Conservation (phyloP, 2,329 filamentous ascomycete species). For the Nakataea oryzae region DNA sequence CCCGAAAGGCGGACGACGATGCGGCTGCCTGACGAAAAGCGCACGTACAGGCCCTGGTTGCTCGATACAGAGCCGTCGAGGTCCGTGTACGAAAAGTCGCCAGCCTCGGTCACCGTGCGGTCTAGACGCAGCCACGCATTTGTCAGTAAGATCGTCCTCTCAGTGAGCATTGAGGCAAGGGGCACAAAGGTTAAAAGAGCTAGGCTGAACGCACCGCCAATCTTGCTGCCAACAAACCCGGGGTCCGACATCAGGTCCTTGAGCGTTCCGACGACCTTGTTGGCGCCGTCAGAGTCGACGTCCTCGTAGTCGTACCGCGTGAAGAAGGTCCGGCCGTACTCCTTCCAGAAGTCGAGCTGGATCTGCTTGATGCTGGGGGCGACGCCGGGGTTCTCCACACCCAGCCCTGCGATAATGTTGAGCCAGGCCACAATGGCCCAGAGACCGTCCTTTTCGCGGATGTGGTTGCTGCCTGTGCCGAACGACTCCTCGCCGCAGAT, state of each 20-base stretch:
- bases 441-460: constrained; percentile 96
- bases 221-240: constrained; percentile 69
- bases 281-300: constrained; percentile 81
- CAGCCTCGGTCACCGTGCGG: constrained; percentile 78
- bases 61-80: constrained; percentile 93
- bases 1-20: constrained; percentile 93
- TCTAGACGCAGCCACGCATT: constrained; percentile 22
- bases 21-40: constrained; percentile 88
- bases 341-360: constrained; percentile 93
- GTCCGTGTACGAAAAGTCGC: constrained; percentile 97
- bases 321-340: constrained; percentile 96
- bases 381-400: constrained; percentile 66
- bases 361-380: constrained; percentile 83
- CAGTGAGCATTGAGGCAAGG: background rate
- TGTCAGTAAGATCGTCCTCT: background rate
- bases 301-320: constrained; percentile 98
- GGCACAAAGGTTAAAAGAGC: background rate
- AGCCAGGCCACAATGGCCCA: constrained; percentile 98
- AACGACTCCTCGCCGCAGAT: constrained; percentile 99
- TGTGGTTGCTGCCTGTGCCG: constrained; percentile 96
- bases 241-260: constrained; percentile 65
- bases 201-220: constrained; percentile 45
- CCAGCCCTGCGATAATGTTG: constrained; percentile 94
- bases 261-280: constrained; percentile 78
- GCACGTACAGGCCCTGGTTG: constrained; percentile 91